Evolutionary conservation across 441 rosid genomes (phyloP).

Genomic region (Populus hybrid): DNA sequence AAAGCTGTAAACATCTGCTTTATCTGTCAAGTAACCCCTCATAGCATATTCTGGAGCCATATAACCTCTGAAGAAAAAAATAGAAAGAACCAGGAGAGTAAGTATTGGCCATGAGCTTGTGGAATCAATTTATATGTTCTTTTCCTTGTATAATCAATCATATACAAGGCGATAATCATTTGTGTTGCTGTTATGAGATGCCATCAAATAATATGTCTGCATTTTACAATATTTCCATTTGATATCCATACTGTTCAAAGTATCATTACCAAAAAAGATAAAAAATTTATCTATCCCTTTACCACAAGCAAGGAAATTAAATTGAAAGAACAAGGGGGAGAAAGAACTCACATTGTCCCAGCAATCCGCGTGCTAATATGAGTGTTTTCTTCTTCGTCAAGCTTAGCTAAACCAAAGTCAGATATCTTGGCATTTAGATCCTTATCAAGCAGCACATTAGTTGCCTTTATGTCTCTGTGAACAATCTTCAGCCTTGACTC

Average conservation of each 20-base stretch:
- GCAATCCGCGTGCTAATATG: constrained; percentile 83
- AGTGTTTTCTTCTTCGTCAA: constrained; percentile 76
- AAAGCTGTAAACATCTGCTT: constrained; percentile 87
- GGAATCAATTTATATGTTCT: no score
- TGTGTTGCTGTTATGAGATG: no score
- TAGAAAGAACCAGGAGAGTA: no score
- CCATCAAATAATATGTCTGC: no score
- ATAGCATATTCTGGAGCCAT: constrained; percentile 93
- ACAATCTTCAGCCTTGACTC: constrained; percentile 35
- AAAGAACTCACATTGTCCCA: constrained; percentile 63
- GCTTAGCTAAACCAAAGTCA: constrained; percentile 83
- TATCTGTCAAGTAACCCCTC: constrained; percentile 90
- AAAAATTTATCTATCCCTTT: not conserved
- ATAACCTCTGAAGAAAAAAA: constrained; percentile 50
- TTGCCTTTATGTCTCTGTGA: constrained; percentile 6
- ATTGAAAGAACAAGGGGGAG: not conserved
- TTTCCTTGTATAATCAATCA: no score
- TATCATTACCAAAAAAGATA: not conserved
- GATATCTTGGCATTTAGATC: constrained; percentile 73
- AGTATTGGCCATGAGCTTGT: no score
- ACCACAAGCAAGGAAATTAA: not conserved
- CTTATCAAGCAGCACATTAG: constrained; percentile 76
- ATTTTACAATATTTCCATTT: no score
- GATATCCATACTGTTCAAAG: no score
- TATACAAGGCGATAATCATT: no score